Evolutionary conservation across 495 filamentous ascomycete genomes (phyloP).

Genomic region (Thermothielavioides terrestris): DNA sequence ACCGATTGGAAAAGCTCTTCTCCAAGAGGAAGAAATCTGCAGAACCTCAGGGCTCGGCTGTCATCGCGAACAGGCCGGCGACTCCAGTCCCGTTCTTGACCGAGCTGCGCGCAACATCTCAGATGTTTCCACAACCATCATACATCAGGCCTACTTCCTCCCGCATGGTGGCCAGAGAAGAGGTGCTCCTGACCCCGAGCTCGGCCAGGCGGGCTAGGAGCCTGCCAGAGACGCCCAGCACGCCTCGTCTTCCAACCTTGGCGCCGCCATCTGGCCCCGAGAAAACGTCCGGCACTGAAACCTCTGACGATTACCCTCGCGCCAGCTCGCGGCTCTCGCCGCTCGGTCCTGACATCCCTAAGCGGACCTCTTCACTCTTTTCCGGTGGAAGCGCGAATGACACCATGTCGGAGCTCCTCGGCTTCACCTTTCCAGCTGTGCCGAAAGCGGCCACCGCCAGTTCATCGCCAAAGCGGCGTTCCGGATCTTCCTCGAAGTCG

Average conservation of each 20-base stretch:
- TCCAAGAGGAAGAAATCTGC: slow-evolving; percentile 17
- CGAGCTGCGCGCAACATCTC: background rate
- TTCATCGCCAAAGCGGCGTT: slow-evolving; percentile 4
- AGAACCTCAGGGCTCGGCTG: background rate
- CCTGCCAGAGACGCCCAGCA: slow-evolving; percentile 28
- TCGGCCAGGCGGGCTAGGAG: slow-evolving; percentile 29
- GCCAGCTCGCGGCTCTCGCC: slow-evolving; percentile 16
- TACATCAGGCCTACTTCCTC: slow-evolving; percentile 40
- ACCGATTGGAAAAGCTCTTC: slow-evolving; percentile 27
- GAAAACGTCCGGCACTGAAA: background rate
- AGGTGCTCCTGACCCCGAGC: slow-evolving; percentile 16
- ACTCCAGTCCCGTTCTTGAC: background rate
- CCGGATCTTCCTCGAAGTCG: slow-evolving; percentile 11
- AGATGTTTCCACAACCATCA: slow-evolving; percentile 37
- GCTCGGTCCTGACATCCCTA: background rate
- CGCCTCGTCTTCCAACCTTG: background rate
- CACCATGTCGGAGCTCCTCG: slow-evolving; percentile 14
- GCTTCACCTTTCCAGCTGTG: slow-evolving; percentile 15
- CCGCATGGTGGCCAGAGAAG: slow-evolving; percentile 40
- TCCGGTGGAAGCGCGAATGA: background rate
- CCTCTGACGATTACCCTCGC: background rate
- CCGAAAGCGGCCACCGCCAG: background rate
- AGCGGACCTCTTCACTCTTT: background rate
- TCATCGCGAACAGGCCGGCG: background rate
- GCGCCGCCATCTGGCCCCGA: background rate